A percentile compares a stretch with the other conserved stretches of the same genome.
These are phyloP conservation scores for Fusarium solani-melongenae DNA, from an alignment of 2,329 filamentous ascomycete species.

Conservation along the genomic window DNA sequence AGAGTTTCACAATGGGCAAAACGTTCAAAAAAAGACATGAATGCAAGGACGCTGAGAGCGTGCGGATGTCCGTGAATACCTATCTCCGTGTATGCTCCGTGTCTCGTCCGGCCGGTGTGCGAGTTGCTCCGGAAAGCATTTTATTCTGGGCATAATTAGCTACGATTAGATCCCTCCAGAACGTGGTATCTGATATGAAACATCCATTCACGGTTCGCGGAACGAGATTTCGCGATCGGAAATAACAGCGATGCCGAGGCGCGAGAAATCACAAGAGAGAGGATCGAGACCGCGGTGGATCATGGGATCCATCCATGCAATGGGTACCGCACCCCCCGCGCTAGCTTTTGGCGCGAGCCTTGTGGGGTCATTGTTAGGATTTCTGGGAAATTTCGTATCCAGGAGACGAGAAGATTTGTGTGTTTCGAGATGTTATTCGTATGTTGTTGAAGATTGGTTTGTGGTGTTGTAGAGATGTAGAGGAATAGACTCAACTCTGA, in stretches of 20 bases:
- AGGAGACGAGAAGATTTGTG: not conserved
- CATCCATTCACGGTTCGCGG: not conserved
- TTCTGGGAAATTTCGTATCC: not conserved
- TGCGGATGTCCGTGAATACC: not conserved
- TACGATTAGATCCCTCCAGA: not conserved
- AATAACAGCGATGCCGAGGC: not conserved
- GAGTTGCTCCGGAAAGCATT: not conserved
- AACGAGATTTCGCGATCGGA: not conserved
- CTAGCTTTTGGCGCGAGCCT: slow-evolving; percentile 9
- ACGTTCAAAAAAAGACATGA: not conserved
- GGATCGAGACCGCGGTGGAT: slow-evolving; percentile 22
- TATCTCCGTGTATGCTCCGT: not conserved
- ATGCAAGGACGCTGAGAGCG: not conserved
- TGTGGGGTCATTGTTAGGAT: slow-evolving; percentile 1
- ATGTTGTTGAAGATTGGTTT: not conserved
- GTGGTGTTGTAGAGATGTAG: not conserved
- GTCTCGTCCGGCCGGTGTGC: not conserved
- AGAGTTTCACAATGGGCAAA: not conserved
- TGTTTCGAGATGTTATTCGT: not conserved
- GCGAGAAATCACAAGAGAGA: not conserved
- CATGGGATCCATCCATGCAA: slow-evolving; percentile 22
- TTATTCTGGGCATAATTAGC: not conserved
- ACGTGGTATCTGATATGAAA: not conserved
- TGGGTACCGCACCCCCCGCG: not conserved
- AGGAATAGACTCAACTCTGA: not conserved